Evolutionary conservation across 2,329 filamentous ascomycete genomes (phyloP), one percentile per base, ranked within the genome.

Genomic region (Alternaria sp.): DNA sequence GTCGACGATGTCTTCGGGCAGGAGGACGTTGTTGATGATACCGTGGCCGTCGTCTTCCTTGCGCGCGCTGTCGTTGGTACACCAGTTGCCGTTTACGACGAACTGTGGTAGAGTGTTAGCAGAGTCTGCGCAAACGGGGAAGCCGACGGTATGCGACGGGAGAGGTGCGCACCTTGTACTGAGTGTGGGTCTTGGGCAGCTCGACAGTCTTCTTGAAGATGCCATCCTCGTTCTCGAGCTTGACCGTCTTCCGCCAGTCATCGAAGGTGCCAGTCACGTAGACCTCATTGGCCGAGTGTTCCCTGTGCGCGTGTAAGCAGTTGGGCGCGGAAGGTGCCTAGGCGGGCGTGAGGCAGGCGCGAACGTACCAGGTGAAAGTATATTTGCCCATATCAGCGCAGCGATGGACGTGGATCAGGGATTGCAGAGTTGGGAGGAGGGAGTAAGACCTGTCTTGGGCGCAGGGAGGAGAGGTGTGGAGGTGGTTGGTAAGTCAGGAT

Each of bases 191-290:
- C 59, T 88, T 84, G 53, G 90, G 85, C 32, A 98, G 85, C 57
- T 88, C 84, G 63, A 99, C 93, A 32, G 88, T 88, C 85, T 97
- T 97, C 81, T 91, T 86, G 81, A 96, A 97, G 73, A 86, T 74
- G 67, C 80, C 79, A 77, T 87, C 91, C 44, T 89, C 86, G 83
- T 93, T 93, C 51, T 93, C 89, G 61, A 99, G 87, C 84, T 91
- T 88, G 80, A 95, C 88, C 60, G 89, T 93, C 85, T 96, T 95
- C 71, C 87, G 87, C 96, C 96, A 99, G 83, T 93, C 87, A 83
- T 98, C 95, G 79, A 98, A 98, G 67, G 92, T 95, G 79, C 96
- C 96, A 44, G 95, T 98, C 73, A 98, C 96, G 81, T 91, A 95
- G 80, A 98, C 95, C 79, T 96, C 91, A 71, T 90, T 87, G 78